Conservation (phyloP, 2,329 filamentous ascomycete genomes). For the Tolypocladium tropicale region DNA sequence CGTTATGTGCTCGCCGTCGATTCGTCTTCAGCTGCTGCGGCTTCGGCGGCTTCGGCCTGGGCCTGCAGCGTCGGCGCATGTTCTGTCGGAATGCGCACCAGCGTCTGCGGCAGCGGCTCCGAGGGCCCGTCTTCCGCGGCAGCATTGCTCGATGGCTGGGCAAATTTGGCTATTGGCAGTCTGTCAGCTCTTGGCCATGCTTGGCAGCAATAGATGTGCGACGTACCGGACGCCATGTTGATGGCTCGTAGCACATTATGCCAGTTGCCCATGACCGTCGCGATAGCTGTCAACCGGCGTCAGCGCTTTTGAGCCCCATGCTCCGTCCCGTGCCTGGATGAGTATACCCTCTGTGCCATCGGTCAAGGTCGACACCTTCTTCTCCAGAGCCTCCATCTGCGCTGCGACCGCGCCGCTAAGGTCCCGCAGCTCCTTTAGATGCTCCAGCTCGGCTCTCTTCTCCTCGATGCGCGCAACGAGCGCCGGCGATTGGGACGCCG, state of each 20-base stretch:
- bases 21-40: slow-evolving; percentile 28
- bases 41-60: slow-evolving; percentile 42
- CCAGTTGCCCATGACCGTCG: slow-evolving; percentile 79
- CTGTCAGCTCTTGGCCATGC: neutral
- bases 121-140: slow-evolving; percentile 25
- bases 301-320: slow-evolving; percentile 5
- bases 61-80: slow-evolving; percentile 57
- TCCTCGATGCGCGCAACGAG: slow-evolving; percentile 70
- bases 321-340: no score
- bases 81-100: slow-evolving; percentile 77
- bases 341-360: slow-evolving; percentile 69
- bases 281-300: slow-evolving; percentile 52
- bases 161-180: slow-evolving; percentile 50
- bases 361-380: slow-evolving; percentile 66
- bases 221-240: slow-evolving; percentile 72
- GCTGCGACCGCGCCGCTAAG: slow-evolving; percentile 67
- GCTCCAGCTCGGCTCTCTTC: slow-evolving; percentile 76
- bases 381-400: slow-evolving; percentile 74
- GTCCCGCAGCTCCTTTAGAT: slow-evolving; percentile 65
- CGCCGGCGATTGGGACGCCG: slow-evolving; percentile 55
- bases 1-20: neutral
- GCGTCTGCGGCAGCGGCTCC: slow-evolving; percentile 62
- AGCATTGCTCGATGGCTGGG: slow-evolving; percentile 41
- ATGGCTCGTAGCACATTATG: slow-evolving; percentile 77
- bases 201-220: slow-evolving; percentile 4